Conservation (phyloP, 2,329 filamentous ascomycete genomes). For the Reticulascus tulasneorum region DNA sequence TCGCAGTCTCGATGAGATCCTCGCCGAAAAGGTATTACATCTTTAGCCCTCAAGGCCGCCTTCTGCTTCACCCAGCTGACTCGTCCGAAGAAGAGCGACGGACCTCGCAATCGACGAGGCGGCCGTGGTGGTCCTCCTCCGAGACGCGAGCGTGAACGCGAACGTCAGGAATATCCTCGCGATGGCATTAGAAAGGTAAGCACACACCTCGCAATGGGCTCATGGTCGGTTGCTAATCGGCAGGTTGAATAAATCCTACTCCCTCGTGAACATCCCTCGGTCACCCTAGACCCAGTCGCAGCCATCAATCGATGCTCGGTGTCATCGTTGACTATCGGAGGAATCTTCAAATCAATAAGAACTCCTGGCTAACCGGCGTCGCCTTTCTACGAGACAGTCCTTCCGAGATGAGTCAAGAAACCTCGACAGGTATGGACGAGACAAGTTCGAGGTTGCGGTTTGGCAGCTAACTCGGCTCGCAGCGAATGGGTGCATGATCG, state of each 20-base stretch:
- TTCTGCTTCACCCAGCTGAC: slow-evolving; percentile 6
- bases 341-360: slow-evolving; percentile 8
- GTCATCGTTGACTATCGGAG: slow-evolving; percentile 9
- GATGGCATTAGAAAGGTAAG: slow-evolving; percentile 88
- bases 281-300: slow-evolving; percentile 4
- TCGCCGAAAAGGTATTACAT: slow-evolving; percentile 43
- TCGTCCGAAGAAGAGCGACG: slow-evolving; percentile 20
- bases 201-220: neutral
- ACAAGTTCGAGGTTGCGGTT: slow-evolving; percentile 4
- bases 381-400: slow-evolving; percentile 47
- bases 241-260: slow-evolving; percentile 11
- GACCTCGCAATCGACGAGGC: slow-evolving; percentile 30
- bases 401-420: slow-evolving; percentile 61
- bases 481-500: slow-evolving; percentile 95
- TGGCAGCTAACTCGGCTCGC: slow-evolving; percentile 17
- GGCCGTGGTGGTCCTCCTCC: slow-evolving; percentile 17
- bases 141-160: slow-evolving; percentile 24
- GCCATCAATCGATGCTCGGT: slow-evolving; percentile 2
- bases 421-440: slow-evolving; percentile 60
- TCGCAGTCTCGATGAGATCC: slow-evolving; percentile 54
- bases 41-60: slow-evolving; percentile 17
- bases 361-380: slow-evolving; percentile 29
- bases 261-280: slow-evolving; percentile 18
- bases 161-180: slow-evolving; percentile 56
- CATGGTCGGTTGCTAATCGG: slow-evolving; percentile 7